phyloP scores from a whole-genome alignment of 2,329 filamentous ascomycete species.

The Pseudocercospora ulei region DNA sequence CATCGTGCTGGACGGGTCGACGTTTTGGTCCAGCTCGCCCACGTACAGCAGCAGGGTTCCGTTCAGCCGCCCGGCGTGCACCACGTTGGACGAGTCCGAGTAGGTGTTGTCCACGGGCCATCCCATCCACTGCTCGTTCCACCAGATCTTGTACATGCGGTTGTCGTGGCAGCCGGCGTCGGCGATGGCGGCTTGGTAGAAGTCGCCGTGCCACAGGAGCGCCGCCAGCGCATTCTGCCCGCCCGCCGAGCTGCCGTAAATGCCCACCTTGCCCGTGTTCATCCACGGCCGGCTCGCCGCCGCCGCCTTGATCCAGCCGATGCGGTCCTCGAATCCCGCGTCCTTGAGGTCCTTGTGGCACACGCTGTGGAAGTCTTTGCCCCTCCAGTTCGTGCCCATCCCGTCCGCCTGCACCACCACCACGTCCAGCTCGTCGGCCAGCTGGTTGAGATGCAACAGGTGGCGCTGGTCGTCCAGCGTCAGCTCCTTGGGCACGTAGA shows the following conservation, averaged over 20 bases:
- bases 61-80: slow-evolving; percentile 9
- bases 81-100: slow-evolving; percentile 9
- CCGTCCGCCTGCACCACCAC: slow-evolving; percentile 9
- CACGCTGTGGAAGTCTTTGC: slow-evolving; percentile 9
- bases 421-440: slow-evolving; percentile 7
- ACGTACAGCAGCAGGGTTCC: slow-evolving; percentile 11
- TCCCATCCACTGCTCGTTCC: slow-evolving; percentile 9
- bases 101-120: slow-evolving; percentile 11
- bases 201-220: slow-evolving; percentile 11
- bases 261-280: slow-evolving; percentile 7
- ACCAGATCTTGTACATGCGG: slow-evolving; percentile 11
- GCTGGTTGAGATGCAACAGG: slow-evolving; percentile 1
- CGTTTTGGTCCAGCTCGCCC: slow-evolving; percentile 11
- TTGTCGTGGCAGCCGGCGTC: slow-evolving; percentile 12
- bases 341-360: slow-evolving; percentile 9
- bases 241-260: slow-evolving; percentile 8
- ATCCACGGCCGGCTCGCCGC: slow-evolving; percentile 7
- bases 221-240: slow-evolving; percentile 9
- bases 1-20: slow-evolving; percentile 12
- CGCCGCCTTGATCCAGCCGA: slow-evolving; percentile 13
- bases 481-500: neutral
- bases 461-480: neutral
- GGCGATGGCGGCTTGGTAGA: slow-evolving; percentile 11
- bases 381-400: slow-evolving; percentile 13
- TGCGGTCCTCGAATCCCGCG: slow-evolving; percentile 10